phyloP scores from a whole-genome alignment of 2,329 filamentous ascomycete species.

The Alternaria atra region DNA sequence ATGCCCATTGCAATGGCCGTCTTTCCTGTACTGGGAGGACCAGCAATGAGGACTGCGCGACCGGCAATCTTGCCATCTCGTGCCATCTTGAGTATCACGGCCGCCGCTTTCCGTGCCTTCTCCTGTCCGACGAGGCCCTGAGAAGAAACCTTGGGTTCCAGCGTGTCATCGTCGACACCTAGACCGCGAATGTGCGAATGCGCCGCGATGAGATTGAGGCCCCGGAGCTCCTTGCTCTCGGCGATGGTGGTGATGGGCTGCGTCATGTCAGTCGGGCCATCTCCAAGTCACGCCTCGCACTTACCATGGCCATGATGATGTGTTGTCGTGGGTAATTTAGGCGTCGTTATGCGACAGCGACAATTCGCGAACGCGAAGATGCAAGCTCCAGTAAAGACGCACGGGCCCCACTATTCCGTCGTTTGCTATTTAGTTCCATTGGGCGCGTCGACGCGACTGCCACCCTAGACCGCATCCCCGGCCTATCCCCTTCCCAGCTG shows the following conservation, averaged over 20 bases:
- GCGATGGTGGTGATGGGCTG: slow-evolving; percentile 79
- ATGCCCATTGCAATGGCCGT: slow-evolving; percentile 99
- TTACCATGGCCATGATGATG: slow-evolving; percentile 46
- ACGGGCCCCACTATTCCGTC: slow-evolving; percentile 8
- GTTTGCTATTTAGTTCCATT: slow-evolving; percentile 3
- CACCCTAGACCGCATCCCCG: background rate
- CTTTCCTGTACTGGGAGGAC: slow-evolving; percentile 96
- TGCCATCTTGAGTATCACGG: slow-evolving; percentile 97
- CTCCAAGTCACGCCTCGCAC: slow-evolving; percentile 8
- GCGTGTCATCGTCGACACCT: slow-evolving; percentile 88
- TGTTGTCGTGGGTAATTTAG: slow-evolving; percentile 7
- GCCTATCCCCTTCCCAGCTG: background rate
- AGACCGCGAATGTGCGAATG: slow-evolving; percentile 98
- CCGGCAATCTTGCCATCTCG: slow-evolving; percentile 99
- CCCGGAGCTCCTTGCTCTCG: slow-evolving; percentile 94
- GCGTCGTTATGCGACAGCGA: slow-evolving; percentile 21
- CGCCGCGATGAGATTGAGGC: slow-evolving; percentile 95
- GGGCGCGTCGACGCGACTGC: slow-evolving; percentile 5
- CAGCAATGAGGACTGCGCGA: slow-evolving; percentile 91
- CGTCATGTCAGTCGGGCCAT: slow-evolving; percentile 22
- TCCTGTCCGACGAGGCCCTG: slow-evolving; percentile 96
- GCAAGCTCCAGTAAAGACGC: slow-evolving; percentile 19
- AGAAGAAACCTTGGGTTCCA: slow-evolving; percentile 84
- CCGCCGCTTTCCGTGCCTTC: slow-evolving; percentile 94
- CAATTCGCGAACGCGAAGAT: slow-evolving; percentile 29